phyloP scores from a whole-genome alignment of 1,284 basidiomycete genomes.

The Chalciporus sp. region DNA sequence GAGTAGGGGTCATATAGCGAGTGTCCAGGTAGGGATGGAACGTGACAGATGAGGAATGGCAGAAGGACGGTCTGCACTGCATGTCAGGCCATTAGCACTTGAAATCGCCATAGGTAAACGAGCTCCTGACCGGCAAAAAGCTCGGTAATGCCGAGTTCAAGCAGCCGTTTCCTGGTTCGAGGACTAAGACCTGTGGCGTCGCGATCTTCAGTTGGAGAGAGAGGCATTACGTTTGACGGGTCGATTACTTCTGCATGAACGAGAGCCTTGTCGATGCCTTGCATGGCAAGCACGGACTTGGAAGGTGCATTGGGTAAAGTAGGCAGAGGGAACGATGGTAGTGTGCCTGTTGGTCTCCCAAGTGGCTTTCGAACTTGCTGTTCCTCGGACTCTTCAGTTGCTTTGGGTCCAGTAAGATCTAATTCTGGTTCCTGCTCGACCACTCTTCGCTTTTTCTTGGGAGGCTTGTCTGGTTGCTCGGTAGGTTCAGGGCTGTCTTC shows the following conservation, averaged over 20 bases:
- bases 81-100: slow-evolving; percentile 13
- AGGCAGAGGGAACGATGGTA: slow-evolving; percentile 76
- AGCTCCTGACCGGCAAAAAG: slow-evolving; percentile 79
- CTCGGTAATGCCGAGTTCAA: slow-evolving; percentile 77
- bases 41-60: slow-evolving; percentile 68
- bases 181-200: slow-evolving; percentile 56
- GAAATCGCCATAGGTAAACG: not conserved
- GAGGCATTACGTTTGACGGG: slow-evolving; percentile 50
- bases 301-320: slow-evolving; percentile 66
- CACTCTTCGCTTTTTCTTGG: slow-evolving; percentile 24
- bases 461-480: slow-evolving; percentile 4
- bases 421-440: not conserved
- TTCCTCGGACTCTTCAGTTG: not conserved
- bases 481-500: not conserved
- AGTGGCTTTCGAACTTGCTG: slow-evolving; percentile 4
- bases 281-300: slow-evolving; percentile 58
- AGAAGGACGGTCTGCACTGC: slow-evolving; percentile 84
- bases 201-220: slow-evolving; percentile 48
- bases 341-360: slow-evolving; percentile 27
- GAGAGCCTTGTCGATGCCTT: slow-evolving; percentile 78
- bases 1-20: slow-evolving; percentile 72
- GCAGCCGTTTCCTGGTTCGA: slow-evolving; percentile 63
- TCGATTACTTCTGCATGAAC: slow-evolving; percentile 74
- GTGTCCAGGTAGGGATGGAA: slow-evolving; percentile 38
- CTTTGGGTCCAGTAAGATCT: not conserved